Base-by-base conservation (phyloP, 2,329 filamentous ascomycete genomes). In the Fonsecaea pedrosoi region DNA sequence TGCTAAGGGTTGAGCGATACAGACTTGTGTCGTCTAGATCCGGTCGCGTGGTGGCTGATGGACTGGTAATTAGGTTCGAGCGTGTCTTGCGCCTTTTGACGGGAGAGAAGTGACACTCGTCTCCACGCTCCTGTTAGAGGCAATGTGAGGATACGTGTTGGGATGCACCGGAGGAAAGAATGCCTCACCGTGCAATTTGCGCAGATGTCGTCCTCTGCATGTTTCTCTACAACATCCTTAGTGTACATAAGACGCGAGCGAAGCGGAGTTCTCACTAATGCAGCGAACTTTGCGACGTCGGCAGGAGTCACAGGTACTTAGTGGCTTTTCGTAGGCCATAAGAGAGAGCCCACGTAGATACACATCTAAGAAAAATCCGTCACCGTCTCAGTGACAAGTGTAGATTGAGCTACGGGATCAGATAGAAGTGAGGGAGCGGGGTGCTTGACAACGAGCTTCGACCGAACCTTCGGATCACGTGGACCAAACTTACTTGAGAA, bases 231-330 rank as follows among this genome's bases (percentile, higher is more conserved):
- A 62, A 54, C n/a, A 37, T 21, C 15, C 40, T 60, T 25, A 53
- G 15, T 42, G 15, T 53, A 21, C 54, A 40, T 37, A 59, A 25
- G 37, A 25, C 32, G 67, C 74, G 56, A 40, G 57, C 8, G 48
- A 54, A 34, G 50, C 38, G 15, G 50, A 54, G 50, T 6, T 34
- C 30, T 60, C 74, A 80, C 79, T 76, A 18, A 76, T 74, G 68
- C 79, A 81, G 58, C 78, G 77, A 21, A 80, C 78, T 69, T 81
- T 81, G 53, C 79, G 77, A 15, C 71, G 67, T 69, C 79, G 79
- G 72, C 79, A 81, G 50, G 74, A 71, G 70, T 80, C 78, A 70
- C 79, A 81, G 3, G 77, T 60, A 12, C 35, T 60, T n/a, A 60
- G 38, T 25, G 38, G 35, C 57, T 60, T 60, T 42, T 42, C 38